Conservation (phyloP, 345 rosid species). For the Gossypium ekmanianum region DNA sequence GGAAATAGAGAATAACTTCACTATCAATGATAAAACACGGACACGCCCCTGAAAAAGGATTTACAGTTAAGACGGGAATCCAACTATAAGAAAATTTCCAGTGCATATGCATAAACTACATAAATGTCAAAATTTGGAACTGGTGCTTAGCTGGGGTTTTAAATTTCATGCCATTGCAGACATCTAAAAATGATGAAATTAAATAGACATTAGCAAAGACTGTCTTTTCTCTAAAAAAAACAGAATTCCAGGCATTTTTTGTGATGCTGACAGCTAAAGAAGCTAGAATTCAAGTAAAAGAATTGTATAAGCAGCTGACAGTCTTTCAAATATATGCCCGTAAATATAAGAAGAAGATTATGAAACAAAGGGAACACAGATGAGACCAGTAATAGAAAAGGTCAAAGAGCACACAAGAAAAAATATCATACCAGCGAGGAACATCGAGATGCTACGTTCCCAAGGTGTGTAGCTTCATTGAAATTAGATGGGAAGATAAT, state of each 20-base stretch:
- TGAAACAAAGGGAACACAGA: background rate
- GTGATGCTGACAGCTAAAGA: background rate
- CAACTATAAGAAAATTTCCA: background rate
- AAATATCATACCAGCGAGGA: conserved; percentile 61
- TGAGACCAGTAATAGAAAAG: background rate
- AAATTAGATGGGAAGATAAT: conserved; percentile 55
- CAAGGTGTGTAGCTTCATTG: conserved; percentile 55
- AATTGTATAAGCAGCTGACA: background rate
- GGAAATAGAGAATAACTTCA: conserved; percentile 86
- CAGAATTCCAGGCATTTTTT: background rate
- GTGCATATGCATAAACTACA: background rate
- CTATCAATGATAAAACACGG: conserved; percentile 71
- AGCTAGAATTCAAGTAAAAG: background rate
- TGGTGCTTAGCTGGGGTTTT: background rate
- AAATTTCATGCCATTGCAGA: background rate
- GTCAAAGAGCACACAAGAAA: background rate
- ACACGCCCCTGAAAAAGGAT: conserved; percentile 66
- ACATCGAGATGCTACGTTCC: conserved; percentile 55
- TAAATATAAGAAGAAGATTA: background rate
- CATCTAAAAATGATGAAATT: background rate
- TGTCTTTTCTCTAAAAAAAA: background rate
- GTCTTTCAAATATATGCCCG: background rate
- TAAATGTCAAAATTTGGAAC: background rate
- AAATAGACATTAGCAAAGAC: background rate
- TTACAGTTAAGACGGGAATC: conserved; percentile 7